phyloP scores from a whole-genome alignment of 2,329 filamentous ascomycete species.

The Xylariomycetidae sp. region DNA sequence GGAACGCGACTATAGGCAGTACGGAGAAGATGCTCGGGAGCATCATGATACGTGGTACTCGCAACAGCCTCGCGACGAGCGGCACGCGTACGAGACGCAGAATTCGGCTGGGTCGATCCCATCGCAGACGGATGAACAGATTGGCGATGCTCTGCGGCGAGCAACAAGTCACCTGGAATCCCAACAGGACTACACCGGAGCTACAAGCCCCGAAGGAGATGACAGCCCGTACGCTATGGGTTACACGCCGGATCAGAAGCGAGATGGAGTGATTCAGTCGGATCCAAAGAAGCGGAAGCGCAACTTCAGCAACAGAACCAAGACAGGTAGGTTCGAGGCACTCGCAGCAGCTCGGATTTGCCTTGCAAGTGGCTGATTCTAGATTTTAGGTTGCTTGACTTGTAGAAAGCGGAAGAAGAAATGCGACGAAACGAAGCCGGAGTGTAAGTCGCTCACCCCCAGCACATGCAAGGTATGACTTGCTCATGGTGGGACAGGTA shows the following conservation, averaged over 20 bases:
- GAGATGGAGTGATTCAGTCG: conserved; percentile 44
- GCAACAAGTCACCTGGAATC: conserved; percentile 38
- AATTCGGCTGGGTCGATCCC: conserved; percentile 39
- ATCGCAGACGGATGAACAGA: conserved; percentile 44
- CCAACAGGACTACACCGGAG: conserved; percentile 39
- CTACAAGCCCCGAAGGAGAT: conserved; percentile 49
- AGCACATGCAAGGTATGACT: conserved; percentile 5
- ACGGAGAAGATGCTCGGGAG: conserved; percentile 40
- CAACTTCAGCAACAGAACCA: conserved; percentile 91
- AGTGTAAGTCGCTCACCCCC: conserved; percentile 59
- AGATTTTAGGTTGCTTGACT: conserved; percentile 60
- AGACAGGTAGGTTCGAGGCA: conserved; percentile 52
- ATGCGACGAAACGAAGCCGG: conserved; percentile 88
- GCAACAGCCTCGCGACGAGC: conserved; percentile 41
- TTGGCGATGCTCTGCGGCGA: conserved; percentile 38
- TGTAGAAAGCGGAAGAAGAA: conserved; percentile 94
- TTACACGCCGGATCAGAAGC: conserved; percentile 41
- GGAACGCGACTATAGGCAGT: conserved; percentile 37
- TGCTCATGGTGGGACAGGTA: conserved; percentile 46
- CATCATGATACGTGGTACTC: conserved; percentile 44
- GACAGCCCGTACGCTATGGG: conserved; percentile 38
- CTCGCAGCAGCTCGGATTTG: no score
- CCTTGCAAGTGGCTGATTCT: conserved; percentile 10
- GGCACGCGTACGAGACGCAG: conserved; percentile 38
- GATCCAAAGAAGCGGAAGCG: conserved; percentile 66